phyloP scores from a whole-genome alignment of 331 rosid species.

The Arachis monticola region DNA sequence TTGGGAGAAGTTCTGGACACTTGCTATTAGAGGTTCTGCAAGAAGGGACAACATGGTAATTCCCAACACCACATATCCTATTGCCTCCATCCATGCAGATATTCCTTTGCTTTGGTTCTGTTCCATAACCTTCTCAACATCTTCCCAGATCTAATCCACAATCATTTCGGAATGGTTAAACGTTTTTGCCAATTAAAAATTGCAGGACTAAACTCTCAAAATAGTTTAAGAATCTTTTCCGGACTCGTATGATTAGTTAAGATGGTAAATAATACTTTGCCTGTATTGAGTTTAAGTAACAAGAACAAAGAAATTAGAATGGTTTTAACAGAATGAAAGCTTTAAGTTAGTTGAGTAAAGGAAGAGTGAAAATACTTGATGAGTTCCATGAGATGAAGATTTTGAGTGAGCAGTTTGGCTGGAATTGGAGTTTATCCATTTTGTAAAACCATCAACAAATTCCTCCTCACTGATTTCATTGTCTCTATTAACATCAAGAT shows the following conservation, averaged over 20 bases:
- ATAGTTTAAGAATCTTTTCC: no score
- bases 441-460: slow-evolving; percentile 45
- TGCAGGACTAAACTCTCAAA: no score
- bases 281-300: no score
- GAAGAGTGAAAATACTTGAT: slow-evolving; percentile 41
- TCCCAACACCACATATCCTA: slow-evolving; percentile 49
- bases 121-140: slow-evolving; percentile 53
- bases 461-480: slow-evolving; percentile 45
- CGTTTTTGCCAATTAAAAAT: no score
- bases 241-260: no score
- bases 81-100: slow-evolving; percentile 50
- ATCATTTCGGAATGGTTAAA: background rate
- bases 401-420: slow-evolving; percentile 8
- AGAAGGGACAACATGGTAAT: slow-evolving; percentile 53
- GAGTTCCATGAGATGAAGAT: slow-evolving; percentile 34
- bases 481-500: slow-evolving; percentile 47
- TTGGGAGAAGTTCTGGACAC: slow-evolving; percentile 59
- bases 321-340: background rate
- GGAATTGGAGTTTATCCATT: slow-evolving; percentile 42
- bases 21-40: slow-evolving; percentile 67
- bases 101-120: slow-evolving; percentile 40
- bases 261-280: no score
- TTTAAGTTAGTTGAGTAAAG: background rate
- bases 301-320: background rate
- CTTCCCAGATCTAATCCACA: slow-evolving; percentile 54